Evolutionary conservation across 768 basidiomycete genomes (phyloP).

Genomic region (Mycena pura): DNA sequence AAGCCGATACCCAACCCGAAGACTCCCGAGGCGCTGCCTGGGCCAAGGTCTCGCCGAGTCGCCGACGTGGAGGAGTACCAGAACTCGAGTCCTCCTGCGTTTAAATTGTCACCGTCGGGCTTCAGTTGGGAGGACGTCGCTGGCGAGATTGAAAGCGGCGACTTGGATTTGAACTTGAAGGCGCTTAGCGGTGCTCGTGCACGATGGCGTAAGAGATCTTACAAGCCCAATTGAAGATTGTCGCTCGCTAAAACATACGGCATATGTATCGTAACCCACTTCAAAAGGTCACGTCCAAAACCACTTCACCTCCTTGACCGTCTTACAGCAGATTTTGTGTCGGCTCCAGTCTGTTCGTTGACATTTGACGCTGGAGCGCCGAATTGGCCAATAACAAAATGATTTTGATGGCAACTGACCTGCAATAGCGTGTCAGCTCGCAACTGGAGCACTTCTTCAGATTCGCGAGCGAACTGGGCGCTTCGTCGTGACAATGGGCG

Average conservation of each 20-base stretch:
- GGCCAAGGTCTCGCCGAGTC: not conserved
- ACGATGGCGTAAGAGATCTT: constrained; percentile 41
- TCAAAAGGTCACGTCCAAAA: not conserved
- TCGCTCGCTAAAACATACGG: not conserved
- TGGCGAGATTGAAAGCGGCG: constrained; percentile 48
- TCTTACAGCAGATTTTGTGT: constrained; percentile 21
- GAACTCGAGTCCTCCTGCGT: not conserved
- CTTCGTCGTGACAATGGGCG: constrained; percentile 14
- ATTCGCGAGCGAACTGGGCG: not conserved
- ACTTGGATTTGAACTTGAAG: constrained; percentile 32
- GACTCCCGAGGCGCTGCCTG: not conserved
- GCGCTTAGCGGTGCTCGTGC: constrained; percentile 38
- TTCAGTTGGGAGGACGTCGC: constrained; percentile 32
- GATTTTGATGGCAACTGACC: not conserved
- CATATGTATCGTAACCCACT: not conserved
- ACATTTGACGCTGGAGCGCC: constrained; percentile 15
- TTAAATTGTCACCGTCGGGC: not conserved
- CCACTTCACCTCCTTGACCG: constrained; percentile 21
- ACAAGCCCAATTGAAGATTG: not conserved
- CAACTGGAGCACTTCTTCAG: constrained; percentile 18
- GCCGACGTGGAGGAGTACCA: not conserved
- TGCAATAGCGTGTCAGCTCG: constrained; percentile 21
- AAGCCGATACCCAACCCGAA: not conserved
- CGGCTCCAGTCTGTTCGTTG: constrained; percentile 18
- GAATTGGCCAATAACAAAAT: no score